Percentiles rank a stretch among this genome's conserved stretches.
Evolutionary conservation across 2,329 filamentous ascomycete genomes (phyloP).

Genomic region (Fusarium poae): DNA sequence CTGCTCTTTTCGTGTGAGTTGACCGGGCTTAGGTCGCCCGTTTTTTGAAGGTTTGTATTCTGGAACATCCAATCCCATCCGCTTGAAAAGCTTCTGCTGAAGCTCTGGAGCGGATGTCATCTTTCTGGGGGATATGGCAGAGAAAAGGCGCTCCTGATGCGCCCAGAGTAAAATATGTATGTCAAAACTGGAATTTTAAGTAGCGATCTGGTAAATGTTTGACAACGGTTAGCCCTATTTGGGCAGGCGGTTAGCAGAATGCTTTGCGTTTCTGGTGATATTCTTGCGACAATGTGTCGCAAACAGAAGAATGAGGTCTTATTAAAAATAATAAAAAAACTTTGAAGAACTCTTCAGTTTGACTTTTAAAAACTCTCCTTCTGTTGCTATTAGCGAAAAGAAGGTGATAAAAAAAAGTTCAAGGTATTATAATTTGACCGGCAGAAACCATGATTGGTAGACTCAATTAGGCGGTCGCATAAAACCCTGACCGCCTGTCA

Average conservation of each 20-base stretch:
- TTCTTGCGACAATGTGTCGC: background rate
- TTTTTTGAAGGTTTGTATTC: slow-evolving; percentile 35
- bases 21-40: slow-evolving; percentile 32
- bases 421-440: background rate
- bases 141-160: background rate
- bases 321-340: background rate
- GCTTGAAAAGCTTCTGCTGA: slow-evolving; percentile 56
- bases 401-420: background rate
- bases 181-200: slow-evolving; percentile 18
- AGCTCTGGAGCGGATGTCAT: slow-evolving; percentile 51
- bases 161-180: background rate
- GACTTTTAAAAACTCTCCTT: too few relatives aligned
- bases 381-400: background rate
- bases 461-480: background rate
- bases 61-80: slow-evolving; percentile 53
- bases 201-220: slow-evolving; percentile 15
- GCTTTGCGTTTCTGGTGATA: background rate
- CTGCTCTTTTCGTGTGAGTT: slow-evolving; percentile 69
- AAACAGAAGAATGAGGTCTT: background rate
- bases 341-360: fast-evolving
- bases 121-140: slow-evolving; percentile 2
- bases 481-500: background rate
- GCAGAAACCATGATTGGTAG: slow-evolving; percentile 17
- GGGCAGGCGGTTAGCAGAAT: slow-evolving; percentile 20
- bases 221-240: slow-evolving; percentile 7